Evolutionary conservation across 2,329 filamentous ascomycete species (phyloP), one percentile per base, ranked within the genome.

Genomic region (Chaetomiaceae sp.): DNA sequence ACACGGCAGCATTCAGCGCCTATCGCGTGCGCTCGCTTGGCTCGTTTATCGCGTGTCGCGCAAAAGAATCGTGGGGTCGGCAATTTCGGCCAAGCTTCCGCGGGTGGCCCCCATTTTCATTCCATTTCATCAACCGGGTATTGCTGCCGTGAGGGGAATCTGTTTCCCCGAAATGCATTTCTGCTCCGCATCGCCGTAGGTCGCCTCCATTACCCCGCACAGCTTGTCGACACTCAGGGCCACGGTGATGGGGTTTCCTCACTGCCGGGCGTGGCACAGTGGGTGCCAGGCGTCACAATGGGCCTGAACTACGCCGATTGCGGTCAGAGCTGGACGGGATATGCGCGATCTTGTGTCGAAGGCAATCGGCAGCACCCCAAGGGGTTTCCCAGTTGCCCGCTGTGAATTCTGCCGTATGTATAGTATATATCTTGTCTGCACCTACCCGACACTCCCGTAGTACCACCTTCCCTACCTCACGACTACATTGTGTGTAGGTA

Each of bases 121-220:
- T 14, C 25, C 14, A 14, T 25, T 9, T 7, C 30, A 45, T 41
- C 45, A 40, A 32, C 51, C 38, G 45, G 16, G 20, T 18, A 6
- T 18, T 10, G 10, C 33, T 49, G 47, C 34, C 40, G 25, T 37
- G 53, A 48, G 54, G 56, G 56, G 48, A 47, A 54, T 58, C 45
- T 54, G 36, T 56, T 58, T 58, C 45, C 32, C 56, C 56, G 56
- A 25, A 23, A 23, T 13, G 43, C 29, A 21, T 21, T 20, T 13
- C 4, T 47, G 29, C 34, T 27, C 33, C 30, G 32, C 46, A 29
- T 33, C 33, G 20, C 14, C 9, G 20, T 23, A 16, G 32, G 36
- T 23, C 27, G 18, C 27, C 30, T n/a, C 30, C 23, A 27, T 46
- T 51, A 49, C 50, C 54, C 46, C 54, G 50, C 50, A 41, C 33